phyloP scores from a whole-genome alignment of 2,329 filamentous ascomycete genomes.

The Fusarium coicis region DNA sequence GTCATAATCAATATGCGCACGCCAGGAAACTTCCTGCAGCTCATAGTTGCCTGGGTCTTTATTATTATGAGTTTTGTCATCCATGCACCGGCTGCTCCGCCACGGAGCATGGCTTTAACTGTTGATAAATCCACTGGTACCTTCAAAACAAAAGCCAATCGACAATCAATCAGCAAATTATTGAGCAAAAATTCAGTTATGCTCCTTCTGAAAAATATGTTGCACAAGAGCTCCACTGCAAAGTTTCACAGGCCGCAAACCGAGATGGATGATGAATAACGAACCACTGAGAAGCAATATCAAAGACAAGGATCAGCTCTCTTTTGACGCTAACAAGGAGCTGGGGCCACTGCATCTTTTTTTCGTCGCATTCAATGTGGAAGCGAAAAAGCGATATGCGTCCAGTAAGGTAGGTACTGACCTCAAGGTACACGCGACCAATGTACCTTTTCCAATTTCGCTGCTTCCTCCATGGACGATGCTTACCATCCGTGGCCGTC shows the following conservation, averaged over 20 bases:
- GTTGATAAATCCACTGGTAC: background rate
- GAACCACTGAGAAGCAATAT: conserved; percentile 10
- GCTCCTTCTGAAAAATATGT: background rate
- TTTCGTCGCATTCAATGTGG: conserved; percentile 9
- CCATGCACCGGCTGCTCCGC: background rate
- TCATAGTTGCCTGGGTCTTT: background rate
- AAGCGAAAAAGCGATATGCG: conserved; percentile 10
- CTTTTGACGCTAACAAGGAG: conserved; percentile 22
- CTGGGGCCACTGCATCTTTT: conserved; percentile 38
- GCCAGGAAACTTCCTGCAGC: conserved; percentile 2
- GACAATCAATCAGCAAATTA: background rate
- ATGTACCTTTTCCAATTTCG: conserved; percentile 27
- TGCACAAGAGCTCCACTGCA: conserved; percentile 26
- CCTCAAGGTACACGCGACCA: conserved; percentile 12
- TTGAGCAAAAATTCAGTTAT: conserved; percentile 3
- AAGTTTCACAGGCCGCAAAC: conserved; percentile 37
- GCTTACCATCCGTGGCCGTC: conserved; percentile 7
- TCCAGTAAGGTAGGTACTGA: background rate
- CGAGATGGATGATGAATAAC: conserved; percentile 26
- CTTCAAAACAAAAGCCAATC: background rate
- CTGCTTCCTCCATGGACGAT: background rate
- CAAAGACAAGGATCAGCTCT: conserved; percentile 24
- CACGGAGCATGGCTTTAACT: background rate
- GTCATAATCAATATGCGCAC: background rate
- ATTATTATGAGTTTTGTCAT: background rate